phyloP scores from a whole-genome alignment of 1,284 basidiomycete genomes.

The Mycena sp. region DNA sequence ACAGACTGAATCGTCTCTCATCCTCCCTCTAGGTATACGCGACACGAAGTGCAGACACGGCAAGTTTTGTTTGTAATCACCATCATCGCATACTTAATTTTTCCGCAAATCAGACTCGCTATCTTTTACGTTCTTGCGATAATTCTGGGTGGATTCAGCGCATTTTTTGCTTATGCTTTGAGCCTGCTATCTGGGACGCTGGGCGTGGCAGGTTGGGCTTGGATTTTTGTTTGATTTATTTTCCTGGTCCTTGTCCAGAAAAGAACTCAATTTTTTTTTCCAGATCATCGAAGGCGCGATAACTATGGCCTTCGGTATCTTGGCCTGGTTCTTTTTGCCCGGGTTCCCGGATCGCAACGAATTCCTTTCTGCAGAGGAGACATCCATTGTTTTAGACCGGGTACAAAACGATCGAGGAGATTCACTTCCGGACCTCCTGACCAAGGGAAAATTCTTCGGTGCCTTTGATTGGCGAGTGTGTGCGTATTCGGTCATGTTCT shows the following conservation, averaged over 20 bases:
- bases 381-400: conserved; percentile 47
- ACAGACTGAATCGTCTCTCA: background rate
- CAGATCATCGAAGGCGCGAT: conserved; percentile 57
- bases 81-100: background rate
- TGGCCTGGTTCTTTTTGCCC: conserved; percentile 52
- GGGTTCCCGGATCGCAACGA: conserved; percentile 53
- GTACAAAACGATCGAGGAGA: conserved; percentile 58
- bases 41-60: conserved; percentile 58
- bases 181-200: conserved; percentile 49
- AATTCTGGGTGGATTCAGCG: conserved; percentile 52
- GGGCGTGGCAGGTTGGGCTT: conserved; percentile 55
- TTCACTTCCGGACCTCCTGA: conserved; percentile 51
- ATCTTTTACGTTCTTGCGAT: conserved; percentile 54
- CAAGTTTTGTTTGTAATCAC: conserved; percentile 23
- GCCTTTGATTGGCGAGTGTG: conserved; percentile 57
- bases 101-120: conserved; percentile 45
- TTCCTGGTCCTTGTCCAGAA: background rate
- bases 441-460: conserved; percentile 48
- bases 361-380: conserved; percentile 51
- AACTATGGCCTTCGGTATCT: conserved; percentile 51
- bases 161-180: conserved; percentile 53
- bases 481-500: conserved; percentile 43
- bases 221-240: conserved; percentile 53
- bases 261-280: background rate
- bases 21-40: conserved; percentile 49